Percentiles rank a stretch among this genome's conserved stretches.
phyloP scores from a whole-genome alignment of 495 filamentous ascomycete genomes.

The Mycothermus thermophilus region DNA sequence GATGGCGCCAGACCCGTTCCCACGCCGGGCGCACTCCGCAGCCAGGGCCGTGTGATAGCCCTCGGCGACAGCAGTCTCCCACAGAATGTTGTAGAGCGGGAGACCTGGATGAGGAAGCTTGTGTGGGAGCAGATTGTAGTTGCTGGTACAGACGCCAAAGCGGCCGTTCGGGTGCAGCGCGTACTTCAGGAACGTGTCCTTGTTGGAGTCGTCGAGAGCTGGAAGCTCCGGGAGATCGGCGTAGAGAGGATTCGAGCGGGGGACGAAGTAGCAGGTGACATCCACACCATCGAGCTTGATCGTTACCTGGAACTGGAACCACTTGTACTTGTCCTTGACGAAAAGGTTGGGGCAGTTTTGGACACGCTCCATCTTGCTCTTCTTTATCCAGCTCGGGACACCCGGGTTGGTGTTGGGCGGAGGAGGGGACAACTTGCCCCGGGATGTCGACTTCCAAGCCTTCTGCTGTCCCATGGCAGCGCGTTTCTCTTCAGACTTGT shows the following conservation, averaged over 20 bases:
- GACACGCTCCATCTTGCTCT: constrained; percentile 12
- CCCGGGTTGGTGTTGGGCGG: not conserved
- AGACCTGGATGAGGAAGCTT: not conserved
- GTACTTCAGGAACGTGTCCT: not conserved
- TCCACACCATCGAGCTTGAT: constrained; percentile 16
- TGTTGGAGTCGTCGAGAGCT: not conserved
- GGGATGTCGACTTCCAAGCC: too few species aligned
- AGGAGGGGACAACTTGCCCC: too few species aligned
- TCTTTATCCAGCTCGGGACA: constrained; percentile 9
- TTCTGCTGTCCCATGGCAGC: too few species aligned
- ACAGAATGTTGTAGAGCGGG: constrained; percentile 1
- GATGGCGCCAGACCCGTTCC: too few species aligned
- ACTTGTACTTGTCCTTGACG: constrained; percentile 12
- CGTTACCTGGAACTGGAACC: constrained; percentile 10
- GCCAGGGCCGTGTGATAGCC: constrained; percentile 9
- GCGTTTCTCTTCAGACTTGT: too few species aligned
- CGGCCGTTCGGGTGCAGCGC: constrained; percentile 9
- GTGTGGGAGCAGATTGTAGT: constrained; percentile 6
- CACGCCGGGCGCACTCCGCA: too few species aligned
- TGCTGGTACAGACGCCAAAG: constrained; percentile 17
- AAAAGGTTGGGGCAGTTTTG: constrained; percentile 21
- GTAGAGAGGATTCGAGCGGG: not conserved
- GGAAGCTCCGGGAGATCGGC: constrained; percentile 1
- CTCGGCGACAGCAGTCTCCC: constrained; percentile 6
- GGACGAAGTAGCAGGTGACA: constrained; percentile 17